Percentiles rank a stretch among this genome's conserved stretches.
phyloP scores from a whole-genome alignment of 148 eudicot species.

The Amaranthus hypochondriacus region DNA sequence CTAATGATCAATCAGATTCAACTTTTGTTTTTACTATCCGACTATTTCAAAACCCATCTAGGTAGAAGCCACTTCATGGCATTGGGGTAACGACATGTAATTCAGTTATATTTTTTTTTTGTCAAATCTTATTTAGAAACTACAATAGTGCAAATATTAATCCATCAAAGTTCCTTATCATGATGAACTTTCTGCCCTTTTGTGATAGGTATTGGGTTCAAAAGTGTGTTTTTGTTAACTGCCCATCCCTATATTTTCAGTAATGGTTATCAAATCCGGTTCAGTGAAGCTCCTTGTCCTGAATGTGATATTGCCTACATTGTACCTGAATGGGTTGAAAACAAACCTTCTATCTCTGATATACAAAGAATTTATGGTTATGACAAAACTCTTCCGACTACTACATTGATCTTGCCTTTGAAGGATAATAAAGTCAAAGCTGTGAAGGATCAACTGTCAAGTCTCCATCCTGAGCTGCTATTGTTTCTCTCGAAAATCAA shows the following conservation, averaged over 20 bases:
- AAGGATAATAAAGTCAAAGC: slow-evolving; percentile 54
- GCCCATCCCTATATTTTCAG: slow-evolving; percentile 60
- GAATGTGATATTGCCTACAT: slow-evolving; percentile 58
- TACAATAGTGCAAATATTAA: background rate
- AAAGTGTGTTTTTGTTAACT: slow-evolving; percentile 66
- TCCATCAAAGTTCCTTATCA: background rate
- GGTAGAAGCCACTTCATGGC: too few relatives aligned
- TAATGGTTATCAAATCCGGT: slow-evolving; percentile 61
- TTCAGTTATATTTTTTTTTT: too few relatives aligned
- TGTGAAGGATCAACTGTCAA: slow-evolving; percentile 61
- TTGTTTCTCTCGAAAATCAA: slow-evolving; percentile 62
- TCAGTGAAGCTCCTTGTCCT: slow-evolving; percentile 55
- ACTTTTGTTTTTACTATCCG: too few relatives aligned
- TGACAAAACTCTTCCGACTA: slow-evolving; percentile 43
- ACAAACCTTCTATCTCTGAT: slow-evolving; percentile 42
- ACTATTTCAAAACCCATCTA: too few relatives aligned
- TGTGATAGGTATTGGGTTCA: slow-evolving; percentile 21
- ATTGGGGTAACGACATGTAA: too few relatives aligned
- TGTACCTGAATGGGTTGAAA: slow-evolving; percentile 76
- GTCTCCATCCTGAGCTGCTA: slow-evolving; percentile 67
- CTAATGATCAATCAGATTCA: too few relatives aligned
- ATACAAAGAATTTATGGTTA: slow-evolving; percentile 44
- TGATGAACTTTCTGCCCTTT: background rate
- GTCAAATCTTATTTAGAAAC: too few relatives aligned
- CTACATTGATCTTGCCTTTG: slow-evolving; percentile 58